A percentile compares a stretch with the other conserved stretches of the same genome.
These are phyloP conservation scores for Russula earlei DNA, from an alignment of 768 basidiomycete species.

Conservation along the genomic window DNA sequence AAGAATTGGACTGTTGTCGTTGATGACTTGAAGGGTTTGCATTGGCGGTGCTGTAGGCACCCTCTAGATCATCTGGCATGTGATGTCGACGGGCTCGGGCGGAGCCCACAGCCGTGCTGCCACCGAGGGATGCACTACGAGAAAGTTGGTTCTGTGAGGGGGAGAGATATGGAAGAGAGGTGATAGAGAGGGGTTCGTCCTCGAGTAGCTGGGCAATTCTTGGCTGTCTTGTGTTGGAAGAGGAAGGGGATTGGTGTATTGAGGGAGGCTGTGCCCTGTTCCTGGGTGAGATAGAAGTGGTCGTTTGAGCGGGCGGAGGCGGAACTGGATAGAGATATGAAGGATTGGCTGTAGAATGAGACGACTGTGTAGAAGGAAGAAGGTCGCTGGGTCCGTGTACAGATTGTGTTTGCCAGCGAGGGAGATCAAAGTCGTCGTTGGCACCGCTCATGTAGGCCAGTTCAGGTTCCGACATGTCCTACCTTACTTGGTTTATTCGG, in stretches of 20 bases:
- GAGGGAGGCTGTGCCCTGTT: slow-evolving; percentile 39
- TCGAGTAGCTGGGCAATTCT: slow-evolving; percentile 60
- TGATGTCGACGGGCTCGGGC: slow-evolving; percentile 55
- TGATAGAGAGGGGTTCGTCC: slow-evolving; percentile 39
- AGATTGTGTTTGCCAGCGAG: slow-evolving; percentile 44
- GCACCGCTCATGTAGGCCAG: slow-evolving; percentile 63
- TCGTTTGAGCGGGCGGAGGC: slow-evolving; percentile 44
- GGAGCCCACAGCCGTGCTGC: slow-evolving; percentile 30
- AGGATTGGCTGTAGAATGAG: slow-evolving; percentile 37
- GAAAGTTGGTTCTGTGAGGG: slow-evolving; percentile 44
- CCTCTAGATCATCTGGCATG: slow-evolving; percentile 59
- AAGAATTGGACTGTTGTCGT: slow-evolving; percentile 31
- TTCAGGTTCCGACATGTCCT: slow-evolving; percentile 64
- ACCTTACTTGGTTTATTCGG: slow-evolving; percentile 11
- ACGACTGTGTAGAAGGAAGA: slow-evolving; percentile 50
- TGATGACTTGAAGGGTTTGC: slow-evolving; percentile 32
- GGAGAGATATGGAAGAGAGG: slow-evolving; percentile 43
- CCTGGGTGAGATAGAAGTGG: slow-evolving; percentile 27
- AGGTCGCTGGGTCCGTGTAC: slow-evolving; percentile 29
- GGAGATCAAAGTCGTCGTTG: slow-evolving; percentile 74
- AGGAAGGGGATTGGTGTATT: slow-evolving; percentile 38
- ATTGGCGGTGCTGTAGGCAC: slow-evolving; percentile 35
- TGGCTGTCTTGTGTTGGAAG: slow-evolving; percentile 40
- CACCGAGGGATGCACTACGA: slow-evolving; percentile 56
- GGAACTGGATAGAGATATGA: slow-evolving; percentile 43